A percentile compares a stretch with the other conserved stretches of the same genome.
Conservation (phyloP, 2,329 filamentous ascomycete species). For the Blumeria graminis region DNA sequence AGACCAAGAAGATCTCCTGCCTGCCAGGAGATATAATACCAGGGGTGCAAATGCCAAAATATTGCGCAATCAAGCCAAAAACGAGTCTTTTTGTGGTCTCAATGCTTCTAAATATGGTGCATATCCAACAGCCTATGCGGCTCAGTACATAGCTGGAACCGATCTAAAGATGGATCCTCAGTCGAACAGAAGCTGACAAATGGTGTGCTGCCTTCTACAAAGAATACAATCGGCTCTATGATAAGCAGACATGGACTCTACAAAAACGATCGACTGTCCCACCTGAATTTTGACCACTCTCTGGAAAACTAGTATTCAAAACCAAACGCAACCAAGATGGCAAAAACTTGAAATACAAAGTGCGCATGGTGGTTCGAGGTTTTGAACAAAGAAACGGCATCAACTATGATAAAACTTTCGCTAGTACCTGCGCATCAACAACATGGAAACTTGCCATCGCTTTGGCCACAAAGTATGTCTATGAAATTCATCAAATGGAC, state of each 20-base stretch:
- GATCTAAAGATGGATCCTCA: background rate
- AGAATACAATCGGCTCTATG: background rate
- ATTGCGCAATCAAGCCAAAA: background rate
- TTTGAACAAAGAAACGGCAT: background rate
- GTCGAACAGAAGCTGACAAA: background rate
- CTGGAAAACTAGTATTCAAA: background rate
- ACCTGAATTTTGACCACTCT: background rate
- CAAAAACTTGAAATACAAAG: background rate
- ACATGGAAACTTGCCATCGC: background rate
- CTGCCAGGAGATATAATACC: background rate
- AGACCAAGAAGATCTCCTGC: too few relatives aligned
- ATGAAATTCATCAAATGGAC: background rate
- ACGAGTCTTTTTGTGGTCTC: background rate
- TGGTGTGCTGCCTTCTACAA: background rate
- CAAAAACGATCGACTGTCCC: background rate
- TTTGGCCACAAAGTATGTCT: background rate
- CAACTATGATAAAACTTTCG: background rate
- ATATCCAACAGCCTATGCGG: background rate
- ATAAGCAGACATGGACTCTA: background rate
- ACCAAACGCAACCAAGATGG: background rate
- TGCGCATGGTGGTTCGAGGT: background rate
- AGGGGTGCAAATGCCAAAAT: background rate
- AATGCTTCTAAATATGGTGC: background rate
- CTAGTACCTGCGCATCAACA: background rate
- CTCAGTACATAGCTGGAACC: background rate